These are phyloP conservation scores for Amanita polypyramis DNA, from an alignment of 768 basidiomycete genomes.

Conservation along the genomic window DNA sequence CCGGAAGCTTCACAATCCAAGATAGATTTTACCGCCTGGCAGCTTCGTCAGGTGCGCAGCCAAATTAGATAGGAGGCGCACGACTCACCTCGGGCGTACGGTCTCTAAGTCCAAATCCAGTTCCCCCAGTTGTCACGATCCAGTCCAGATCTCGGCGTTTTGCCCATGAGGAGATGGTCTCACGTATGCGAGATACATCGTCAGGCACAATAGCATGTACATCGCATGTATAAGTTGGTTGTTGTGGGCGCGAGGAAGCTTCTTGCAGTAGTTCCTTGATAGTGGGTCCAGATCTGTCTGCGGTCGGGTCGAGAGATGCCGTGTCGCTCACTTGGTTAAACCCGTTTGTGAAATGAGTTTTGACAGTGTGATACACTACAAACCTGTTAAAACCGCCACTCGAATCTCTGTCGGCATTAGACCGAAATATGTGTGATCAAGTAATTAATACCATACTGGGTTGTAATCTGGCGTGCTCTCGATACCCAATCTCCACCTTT, in stretches of 20 bases:
- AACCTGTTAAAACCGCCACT: slow-evolving; percentile 15
- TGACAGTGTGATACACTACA: neutral
- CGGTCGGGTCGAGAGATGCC: slow-evolving; percentile 32
- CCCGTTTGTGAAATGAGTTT: too few species aligned
- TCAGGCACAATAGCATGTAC: slow-evolving; percentile 52
- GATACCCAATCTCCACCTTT: too few species aligned
- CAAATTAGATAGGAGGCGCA: neutral
- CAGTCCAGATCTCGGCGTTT: slow-evolving; percentile 44
- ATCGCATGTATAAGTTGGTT: slow-evolving; percentile 25
- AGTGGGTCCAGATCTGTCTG: slow-evolving; percentile 58
- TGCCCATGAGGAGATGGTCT: slow-evolving; percentile 35
- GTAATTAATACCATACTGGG: too few species aligned
- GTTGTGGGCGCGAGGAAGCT: slow-evolving; percentile 4
- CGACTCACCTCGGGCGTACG: slow-evolving; percentile 66
- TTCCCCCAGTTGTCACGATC: slow-evolving; percentile 81
- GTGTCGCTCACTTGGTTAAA: slow-evolving; percentile 57
- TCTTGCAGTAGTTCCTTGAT: slow-evolving; percentile 39
- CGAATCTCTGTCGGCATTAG: slow-evolving; percentile 7
- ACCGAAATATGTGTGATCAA: too few species aligned
- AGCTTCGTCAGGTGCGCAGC: neutral
- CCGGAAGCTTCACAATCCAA: slow-evolving; percentile 61
- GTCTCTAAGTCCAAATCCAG: slow-evolving; percentile 77
- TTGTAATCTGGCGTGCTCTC: too few species aligned
- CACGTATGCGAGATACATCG: slow-evolving; percentile 41
- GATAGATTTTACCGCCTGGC: slow-evolving; percentile 49